Conservation (phyloP, 768 basidiomycete genomes). For the Pleurotus pulmonarius region DNA sequence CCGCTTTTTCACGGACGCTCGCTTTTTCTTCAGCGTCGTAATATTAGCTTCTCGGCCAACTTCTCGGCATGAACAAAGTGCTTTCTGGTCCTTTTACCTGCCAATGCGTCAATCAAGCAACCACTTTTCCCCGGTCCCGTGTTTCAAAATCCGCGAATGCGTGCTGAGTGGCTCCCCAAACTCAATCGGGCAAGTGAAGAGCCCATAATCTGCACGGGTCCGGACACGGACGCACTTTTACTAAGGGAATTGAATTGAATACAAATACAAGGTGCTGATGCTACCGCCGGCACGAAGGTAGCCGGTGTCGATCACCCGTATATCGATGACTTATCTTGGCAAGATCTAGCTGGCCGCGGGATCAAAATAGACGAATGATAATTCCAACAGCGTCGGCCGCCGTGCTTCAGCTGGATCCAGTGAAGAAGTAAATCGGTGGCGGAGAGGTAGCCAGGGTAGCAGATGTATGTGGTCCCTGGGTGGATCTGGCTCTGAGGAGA, state of each 20-base stretch:
- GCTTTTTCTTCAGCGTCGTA: no score
- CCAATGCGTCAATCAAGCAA: no score
- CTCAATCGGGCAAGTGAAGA: background rate
- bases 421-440: background rate
- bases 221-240: background rate
- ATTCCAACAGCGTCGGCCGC: no score
- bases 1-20: no score
- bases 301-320: slow-evolving; percentile 2
- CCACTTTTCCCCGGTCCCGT: background rate
- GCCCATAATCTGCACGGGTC: background rate
- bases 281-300: slow-evolving; percentile 2
- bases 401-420: background rate
- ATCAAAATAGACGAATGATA: background rate
- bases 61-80: no score
- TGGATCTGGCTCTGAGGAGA: background rate
- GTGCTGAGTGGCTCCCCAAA: background rate
- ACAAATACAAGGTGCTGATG: background rate
- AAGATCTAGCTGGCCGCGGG: slow-evolving; percentile 3
- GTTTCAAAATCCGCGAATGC: slow-evolving; percentile 4
- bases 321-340: background rate
- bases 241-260: slow-evolving; percentile 2
- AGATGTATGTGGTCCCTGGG: background rate
- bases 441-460: background rate
- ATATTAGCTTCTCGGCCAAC: no score
- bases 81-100: no score